Evolutionary conservation across 805 yeast species (phyloP), one percentile per base, ranked within the genome.

Genomic region (Pichia insulana): DNA sequence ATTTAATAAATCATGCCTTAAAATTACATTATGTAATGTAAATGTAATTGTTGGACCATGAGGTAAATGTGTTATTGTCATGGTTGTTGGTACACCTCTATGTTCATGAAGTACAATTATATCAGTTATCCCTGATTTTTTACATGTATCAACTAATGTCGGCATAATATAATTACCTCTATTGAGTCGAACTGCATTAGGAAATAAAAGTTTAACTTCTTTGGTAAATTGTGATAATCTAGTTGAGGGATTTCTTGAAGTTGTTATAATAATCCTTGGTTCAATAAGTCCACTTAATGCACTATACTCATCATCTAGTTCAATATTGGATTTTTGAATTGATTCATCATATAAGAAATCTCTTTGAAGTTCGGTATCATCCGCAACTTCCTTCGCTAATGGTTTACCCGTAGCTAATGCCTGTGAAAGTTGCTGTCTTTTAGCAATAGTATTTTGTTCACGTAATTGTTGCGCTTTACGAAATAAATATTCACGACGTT

Each of bases 21-120:
- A 69, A 20, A 86, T 88, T 41, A 92, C 97, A 56, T 92, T 92
- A 64, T 92, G 97, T 44, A 92, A 68, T 10, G 97, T 85, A 70
- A 92, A 92, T 36, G 84, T 81, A 28, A 92, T 94, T 2, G 97
- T 84, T 16, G 98, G 99, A 0, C 99, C 99, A 59, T 92, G 96
- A 4, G 98, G 99, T 61, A 92, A 84, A 68, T 92, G 99, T 28
- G 92, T 81, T 22, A 92, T 67, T 1, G 97, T 90, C 46, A 92
- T 56, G 1, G 96, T 85, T 0, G 96, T 89, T 40, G 99, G 99
- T 0, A 86, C 90, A 75, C 99, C 99, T 64, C 99, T 74, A 64
- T 92, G 98, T 60, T 92, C 99, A 60, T 92, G 97, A 18, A 92
- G 65, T 3, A 92, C 73, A 19, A 92, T 69, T 51, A 92, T 65